Base-by-base conservation (phyloP, 352 stramenopile species). In the Blastocystis sp. region DNA sequence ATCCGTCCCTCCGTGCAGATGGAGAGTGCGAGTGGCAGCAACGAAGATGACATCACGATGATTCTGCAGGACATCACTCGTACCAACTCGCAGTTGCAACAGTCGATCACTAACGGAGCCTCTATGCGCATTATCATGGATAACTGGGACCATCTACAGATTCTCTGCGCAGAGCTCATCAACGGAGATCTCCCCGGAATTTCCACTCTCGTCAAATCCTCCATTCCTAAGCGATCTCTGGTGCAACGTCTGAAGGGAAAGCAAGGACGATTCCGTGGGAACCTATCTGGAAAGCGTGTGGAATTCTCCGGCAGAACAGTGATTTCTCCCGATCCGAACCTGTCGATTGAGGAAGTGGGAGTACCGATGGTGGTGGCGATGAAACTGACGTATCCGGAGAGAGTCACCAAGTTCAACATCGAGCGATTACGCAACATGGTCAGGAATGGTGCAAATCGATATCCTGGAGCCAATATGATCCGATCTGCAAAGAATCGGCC, bases 31-130 rank as follows among this genome's bases (percentile, higher is more conserved):
- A 93, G 92, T 15, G 96, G 96, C 9, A 97, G 93, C 88, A 99
- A 98, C 91, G 96, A 99, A 91, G 97, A 99, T 91, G 97, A 99
- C 91, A 94, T 99, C 70, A 98, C 97, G 0, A 94, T 98, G 34
- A 99, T 99, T 91, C 93, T 99, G 0, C 95, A 98, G 91, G 97
- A 99, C 91, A 98, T 99, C 91, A 94, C 99, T 63, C 96, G 98
- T 90, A 94, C 98, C 41, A 99, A 99, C 93, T 94, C 96, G 63
- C 95, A 96, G 15, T 92, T 99, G 2, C 93, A 95, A 73, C 92
- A 96, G 8, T 96, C 95, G 29, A 92, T 99, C 37, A 93, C 93
- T 54, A 96, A 98, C 55, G 97, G 97, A 50, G 95, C 95, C 50
- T 96, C 95, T 79, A 95, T 98, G 63, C 98, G 97, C 69, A 98